phyloP scores from a whole-genome alignment of 2,329 filamentous ascomycete species.

The Thelonectria discophora region DNA sequence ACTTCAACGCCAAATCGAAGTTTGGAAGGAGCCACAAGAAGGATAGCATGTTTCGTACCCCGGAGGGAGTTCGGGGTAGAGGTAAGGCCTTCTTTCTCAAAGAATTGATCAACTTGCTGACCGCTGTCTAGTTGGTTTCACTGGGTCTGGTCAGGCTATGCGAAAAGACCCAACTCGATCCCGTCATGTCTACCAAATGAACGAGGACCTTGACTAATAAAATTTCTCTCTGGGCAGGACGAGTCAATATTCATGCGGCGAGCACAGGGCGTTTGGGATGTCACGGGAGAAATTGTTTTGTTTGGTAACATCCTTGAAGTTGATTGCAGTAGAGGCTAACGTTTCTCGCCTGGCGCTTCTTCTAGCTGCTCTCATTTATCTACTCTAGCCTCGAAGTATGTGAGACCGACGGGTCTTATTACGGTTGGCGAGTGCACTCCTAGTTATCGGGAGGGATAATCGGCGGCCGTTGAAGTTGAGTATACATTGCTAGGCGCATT shows the following conservation, averaged over 20 bases:
- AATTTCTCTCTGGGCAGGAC: constrained; percentile 41
- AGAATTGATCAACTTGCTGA: constrained; percentile 30
- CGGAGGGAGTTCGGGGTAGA: constrained; percentile 84
- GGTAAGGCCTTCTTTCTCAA: constrained; percentile 62
- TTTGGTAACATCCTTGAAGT: constrained; percentile 48
- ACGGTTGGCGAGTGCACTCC: constrained; percentile 35
- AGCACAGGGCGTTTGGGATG: constrained; percentile 40
- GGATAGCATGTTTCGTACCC: constrained; percentile 96
- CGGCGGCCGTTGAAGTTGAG: constrained; percentile 16
- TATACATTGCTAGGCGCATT: constrained; percentile 30
- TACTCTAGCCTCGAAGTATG: constrained; percentile 32
- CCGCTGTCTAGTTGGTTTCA: constrained; percentile 82
- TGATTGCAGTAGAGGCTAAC: constrained; percentile 55
- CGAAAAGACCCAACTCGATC: constrained; percentile 86
- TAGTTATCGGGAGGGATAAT: constrained; percentile 25
- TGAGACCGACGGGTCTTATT: constrained; percentile 32
- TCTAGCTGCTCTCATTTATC: constrained; percentile 31
- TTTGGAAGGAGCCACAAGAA: constrained; percentile 76
- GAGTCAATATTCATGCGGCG: constrained; percentile 31
- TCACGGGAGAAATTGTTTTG: constrained; percentile 43
- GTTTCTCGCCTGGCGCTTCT: constrained; percentile 40
- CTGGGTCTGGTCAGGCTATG: constrained; percentile 94
- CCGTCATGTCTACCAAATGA: constrained; percentile 85
- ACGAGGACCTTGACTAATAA: constrained; percentile 74
- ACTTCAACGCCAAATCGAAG: constrained; percentile 84